A percentile compares a stretch with the other conserved stretches of the same genome.
Conservation (phyloP, 1,284 basidiomycete genomes). For the Leccinum proliferum region DNA sequence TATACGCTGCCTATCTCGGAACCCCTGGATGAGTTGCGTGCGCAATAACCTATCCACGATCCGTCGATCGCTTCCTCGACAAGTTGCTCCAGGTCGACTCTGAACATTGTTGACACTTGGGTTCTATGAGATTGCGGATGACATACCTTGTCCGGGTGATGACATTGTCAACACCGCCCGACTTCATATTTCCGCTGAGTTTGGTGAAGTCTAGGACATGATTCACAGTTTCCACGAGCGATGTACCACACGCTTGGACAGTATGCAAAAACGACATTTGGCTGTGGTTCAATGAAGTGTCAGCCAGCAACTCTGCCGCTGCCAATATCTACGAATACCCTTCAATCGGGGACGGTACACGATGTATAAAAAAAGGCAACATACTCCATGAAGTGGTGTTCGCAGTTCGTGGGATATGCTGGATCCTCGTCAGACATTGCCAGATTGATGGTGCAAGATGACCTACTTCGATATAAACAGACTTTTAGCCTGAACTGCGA, state of each 20-base stretch:
- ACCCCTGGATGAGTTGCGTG: constrained; percentile 61
- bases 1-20: constrained; percentile 91
- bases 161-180: constrained; percentile 68
- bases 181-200: constrained; percentile 81
- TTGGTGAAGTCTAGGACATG: constrained; percentile 98
- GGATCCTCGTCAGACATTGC: constrained; percentile 8
- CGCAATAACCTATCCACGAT: constrained; percentile 91
- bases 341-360: constrained; percentile 5
- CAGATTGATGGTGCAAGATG: not conserved
- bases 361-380: constrained; percentile 13
- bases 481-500: constrained; percentile 92
- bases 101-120: constrained; percentile 23
- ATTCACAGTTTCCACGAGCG: constrained; percentile 86
- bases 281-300: constrained; percentile 75
- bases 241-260: constrained; percentile 82
- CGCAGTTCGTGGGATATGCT: constrained; percentile 94
- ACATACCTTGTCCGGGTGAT: constrained; percentile 61
- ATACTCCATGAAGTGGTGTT: constrained; percentile 82
- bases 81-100: constrained; percentile 83
- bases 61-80: constrained; percentile 96
- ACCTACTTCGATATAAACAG: constrained; percentile 85
- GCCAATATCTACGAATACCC: constrained; percentile 63
- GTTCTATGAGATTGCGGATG: not conserved
- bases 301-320: constrained; percentile 83
- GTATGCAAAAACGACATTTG: constrained; percentile 89